phyloP scores from a whole-genome alignment of 2,329 filamentous ascomycete genomes.

The Penicillium fuscoglaucum region DNA sequence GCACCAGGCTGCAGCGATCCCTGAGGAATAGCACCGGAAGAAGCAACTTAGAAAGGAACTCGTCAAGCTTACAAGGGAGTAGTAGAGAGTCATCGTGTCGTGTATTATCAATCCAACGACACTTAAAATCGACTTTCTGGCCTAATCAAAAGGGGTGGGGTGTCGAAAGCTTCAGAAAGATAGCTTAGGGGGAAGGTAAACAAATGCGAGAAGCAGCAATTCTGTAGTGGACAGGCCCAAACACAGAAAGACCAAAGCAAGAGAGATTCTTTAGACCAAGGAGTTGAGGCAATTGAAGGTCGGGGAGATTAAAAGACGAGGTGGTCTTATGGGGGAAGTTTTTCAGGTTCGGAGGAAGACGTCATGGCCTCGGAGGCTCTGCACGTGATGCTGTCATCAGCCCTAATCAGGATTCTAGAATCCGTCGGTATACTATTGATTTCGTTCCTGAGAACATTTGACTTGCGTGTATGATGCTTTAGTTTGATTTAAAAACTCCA shows the following conservation, averaged over 20 bases:
- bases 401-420: background rate
- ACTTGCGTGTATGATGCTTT: background rate
- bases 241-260: background rate
- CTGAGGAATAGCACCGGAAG: background rate
- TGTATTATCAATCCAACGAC: constrained; percentile 4
- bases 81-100: constrained; percentile 67
- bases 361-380: constrained; percentile 28
- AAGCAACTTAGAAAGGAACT: background rate
- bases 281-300: constrained; percentile 42
- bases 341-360: constrained; percentile 30
- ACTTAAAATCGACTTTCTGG: constrained; percentile 10
- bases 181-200: constrained; percentile 17
- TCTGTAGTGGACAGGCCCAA: background rate
- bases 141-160: constrained; percentile 23
- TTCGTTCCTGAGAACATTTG: background rate
- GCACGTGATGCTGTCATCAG: constrained; percentile 24
- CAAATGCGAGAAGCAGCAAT: constrained; percentile 11
- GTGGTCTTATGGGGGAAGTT: constrained; percentile 65
- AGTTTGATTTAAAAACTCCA: background rate
- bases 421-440: background rate
- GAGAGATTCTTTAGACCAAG: constrained; percentile 5
- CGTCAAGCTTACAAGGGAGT: constrained; percentile 58
- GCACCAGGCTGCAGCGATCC: constrained; percentile 27
- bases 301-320: constrained; percentile 46
- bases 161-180: constrained; percentile 17